Evolutionary conservation across 1,284 basidiomycete genomes (phyloP), one percentile per base, ranked within the genome.

Genomic region (Ceratobasidium sp.): DNA sequence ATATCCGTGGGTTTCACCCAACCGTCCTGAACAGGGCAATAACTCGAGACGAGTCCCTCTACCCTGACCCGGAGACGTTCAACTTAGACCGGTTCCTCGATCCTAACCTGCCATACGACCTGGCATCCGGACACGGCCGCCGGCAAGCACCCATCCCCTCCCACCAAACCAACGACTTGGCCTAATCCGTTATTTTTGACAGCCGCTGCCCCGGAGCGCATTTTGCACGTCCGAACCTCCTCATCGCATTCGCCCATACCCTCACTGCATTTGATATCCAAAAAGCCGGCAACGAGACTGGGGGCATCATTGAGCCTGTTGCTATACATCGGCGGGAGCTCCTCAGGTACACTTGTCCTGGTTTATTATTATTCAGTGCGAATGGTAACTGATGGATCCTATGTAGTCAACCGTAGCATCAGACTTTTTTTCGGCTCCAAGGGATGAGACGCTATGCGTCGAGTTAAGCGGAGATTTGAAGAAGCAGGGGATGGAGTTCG

Each of bases 201-300:
- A 71, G 69, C 13, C 69, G 69, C 8, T 71, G 69, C 47, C 69
- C 69, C 16, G 69, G 69, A 2, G 41, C 50, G 55, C 57, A 71
- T 18, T 59, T 71, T 16, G 69, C 69, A n/a, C 59, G 50, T 28
- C 49, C 69, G 14, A 71, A 71, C 23, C 46, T 71, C 14, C 13
- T 61, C 30, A 71, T 71, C 16, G 57, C 57, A 7, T 59, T 71
- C 28, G 69, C 69, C 49, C 50, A 59, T 32, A 71, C 50, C 18
- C 35, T 71, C 26, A 61, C 57, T 8, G 57, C 35, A 32, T 71
- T 71, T 23, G 69, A 71, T 14, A 46, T 71, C 16, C 46, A n/a
- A 23, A 71, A 71, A 35, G 69, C 55, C 0, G 11, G 38, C 11
- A 50, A 61, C 23, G 30, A 59, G 16, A 55, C 41, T 41, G 69